Evolutionary conservation across 1,284 basidiomycete species (phyloP), one percentile per base, ranked within the genome.

Genomic region (Ceratobasidium sp.): DNA sequence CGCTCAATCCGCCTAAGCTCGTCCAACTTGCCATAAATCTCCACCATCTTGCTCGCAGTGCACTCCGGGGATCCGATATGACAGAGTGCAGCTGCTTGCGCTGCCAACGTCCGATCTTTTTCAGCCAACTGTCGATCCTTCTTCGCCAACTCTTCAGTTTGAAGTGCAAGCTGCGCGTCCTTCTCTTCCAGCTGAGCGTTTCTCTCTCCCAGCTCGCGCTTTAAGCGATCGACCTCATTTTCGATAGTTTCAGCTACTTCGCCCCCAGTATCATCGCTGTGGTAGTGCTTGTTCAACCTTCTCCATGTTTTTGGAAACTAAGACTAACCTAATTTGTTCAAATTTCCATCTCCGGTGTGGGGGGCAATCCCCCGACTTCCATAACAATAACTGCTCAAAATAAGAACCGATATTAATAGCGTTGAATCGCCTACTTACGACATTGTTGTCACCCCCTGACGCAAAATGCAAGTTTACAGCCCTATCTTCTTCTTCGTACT

Each of bases 241-340:
- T 71, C 55, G 38, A 57, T 33, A 30, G 69, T 48, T 5, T 71
- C 69, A 20, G 55, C 55, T 20, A 12, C 30, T 33, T 71, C 69
- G 8, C 54, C 54, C 4, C 69, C 69, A 16, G 55, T 57, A 23
- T 71, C 69, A 20, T 71, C 69, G 44, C 69, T 71, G 41, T 59
- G 0, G 18, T 18, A n/a, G 2, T 27, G 38, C 41, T 44, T 16
- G 46, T 66, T 60, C n/a, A 18, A n/a, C 48, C n/a, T 14, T 50
- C 48, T 3, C 38, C 38, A 8, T 60, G 30, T 18, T 20, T 18
- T 18, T 18, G 35, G n/a, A n/a, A 7, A 27, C 18, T 18, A 30
- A 60, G 33, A 41, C 62, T 3, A 20, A 67, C 65, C 46, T 67
- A 14, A 67, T 67, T 33, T 30, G 48, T 16, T 67, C 65, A 46